Evolutionary conservation across 805 yeast species (phyloP), one percentile per base, ranked within the genome.

Genomic region (Wickerhamomyces hampshirensis): DNA sequence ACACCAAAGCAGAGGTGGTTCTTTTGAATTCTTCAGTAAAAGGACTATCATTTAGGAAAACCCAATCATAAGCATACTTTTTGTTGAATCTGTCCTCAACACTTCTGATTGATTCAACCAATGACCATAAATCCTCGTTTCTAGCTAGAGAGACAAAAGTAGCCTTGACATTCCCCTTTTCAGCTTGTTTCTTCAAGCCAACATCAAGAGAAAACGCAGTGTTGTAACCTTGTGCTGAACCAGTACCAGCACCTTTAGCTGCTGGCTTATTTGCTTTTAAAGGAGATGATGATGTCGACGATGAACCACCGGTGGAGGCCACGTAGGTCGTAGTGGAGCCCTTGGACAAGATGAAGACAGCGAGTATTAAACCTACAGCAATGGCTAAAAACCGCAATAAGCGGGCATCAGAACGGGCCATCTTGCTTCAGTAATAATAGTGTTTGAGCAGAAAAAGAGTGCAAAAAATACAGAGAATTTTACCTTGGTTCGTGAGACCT

Each of bases 31-130:
- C 74, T 4, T 66, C 69, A 29, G 69, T 54, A 56, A 85, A 85
- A 3, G 72, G 75, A 42, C 66, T 72, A 51, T 85, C 88, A 56
- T 85, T 85, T 32, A 84, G 58, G 48, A 85, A 84, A 3, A 83
- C 80, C 86, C 88, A 84, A 56, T 84, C 93, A 52, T 84, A 84
- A 46, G 77, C 71, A 53, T 58, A 80, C 35, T 67, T 62, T 28
- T 52, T 24, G 58, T 84, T 84, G 65, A 82, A 84, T 33, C 91
- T 64, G 51, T 73, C 80, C 52, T 84, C 85, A 34, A 80, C 73
- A 41, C 70, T 69, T 51, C 77, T 73, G 37, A 84, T 73, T 9
- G 91, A 71, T 28, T 69, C 71, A 9, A 79, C 56, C 44, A 84
- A 61, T 5, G 65, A 64, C 59, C 69, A 74, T 10, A 83, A 58